phyloP scores from a whole-genome alignment of 2,329 filamentous ascomycete genomes.

The Decorospora gaudefroyi region DNA sequence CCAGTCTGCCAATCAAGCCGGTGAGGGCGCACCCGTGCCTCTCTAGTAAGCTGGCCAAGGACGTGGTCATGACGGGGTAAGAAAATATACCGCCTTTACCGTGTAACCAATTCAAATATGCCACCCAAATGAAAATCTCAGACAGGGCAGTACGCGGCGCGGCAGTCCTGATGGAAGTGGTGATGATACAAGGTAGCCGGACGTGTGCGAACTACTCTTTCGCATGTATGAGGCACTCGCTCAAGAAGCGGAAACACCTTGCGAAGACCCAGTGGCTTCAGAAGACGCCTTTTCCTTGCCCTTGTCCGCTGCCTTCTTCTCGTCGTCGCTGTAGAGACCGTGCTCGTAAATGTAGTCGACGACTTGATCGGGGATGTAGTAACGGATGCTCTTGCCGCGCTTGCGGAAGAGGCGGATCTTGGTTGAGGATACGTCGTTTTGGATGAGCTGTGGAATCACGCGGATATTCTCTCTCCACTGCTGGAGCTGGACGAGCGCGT shows the following conservation, averaged over 20 bases:
- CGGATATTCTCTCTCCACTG: conserved; percentile 85
- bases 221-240: not conserved
- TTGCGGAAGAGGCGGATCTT: conserved; percentile 75
- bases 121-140: conserved; percentile 10
- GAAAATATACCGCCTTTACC: conserved; percentile 9
- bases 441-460: conserved; percentile 85
- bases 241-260: conserved; percentile 24
- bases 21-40: conserved; percentile 27
- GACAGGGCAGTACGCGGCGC: conserved; percentile 10
- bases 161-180: conserved; percentile 28
- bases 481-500: conserved; percentile 79
- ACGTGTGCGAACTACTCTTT: not conserved
- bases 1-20: conserved; percentile 20
- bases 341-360: conserved; percentile 50
- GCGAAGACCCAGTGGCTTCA: conserved; percentile 33
- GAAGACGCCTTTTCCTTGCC: conserved; percentile 38
- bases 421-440: conserved; percentile 80
- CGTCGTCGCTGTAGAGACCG: conserved; percentile 47
- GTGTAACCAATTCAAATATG: conserved; percentile 7
- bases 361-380: conserved; percentile 48
- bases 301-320: conserved; percentile 44
- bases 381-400: conserved; percentile 49
- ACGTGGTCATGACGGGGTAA: conserved; percentile 11
- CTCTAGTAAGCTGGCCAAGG: conserved; percentile 12
- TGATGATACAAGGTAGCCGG: conserved; percentile 1